phyloP scores from a whole-genome alignment of 768 basidiomycete genomes.

The Leccinellum rugosiceps region DNA sequence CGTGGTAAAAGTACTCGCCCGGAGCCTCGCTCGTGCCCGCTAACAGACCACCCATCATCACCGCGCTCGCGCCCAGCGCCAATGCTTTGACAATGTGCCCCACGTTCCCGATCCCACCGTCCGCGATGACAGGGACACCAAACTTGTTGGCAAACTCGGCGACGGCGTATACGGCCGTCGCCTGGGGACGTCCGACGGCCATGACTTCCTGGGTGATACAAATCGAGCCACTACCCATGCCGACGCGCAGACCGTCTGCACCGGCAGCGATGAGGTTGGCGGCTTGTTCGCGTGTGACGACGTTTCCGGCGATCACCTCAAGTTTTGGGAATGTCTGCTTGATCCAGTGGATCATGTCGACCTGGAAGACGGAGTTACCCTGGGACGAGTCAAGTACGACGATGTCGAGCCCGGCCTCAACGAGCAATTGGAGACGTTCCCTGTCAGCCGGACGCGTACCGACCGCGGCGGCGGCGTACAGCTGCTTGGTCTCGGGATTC shows the following conservation, averaged over 20 bases:
- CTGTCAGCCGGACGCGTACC: slow-evolving; percentile 89
- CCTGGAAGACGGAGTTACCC: slow-evolving; percentile 91
- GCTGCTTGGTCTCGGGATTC: slow-evolving; percentile 86
- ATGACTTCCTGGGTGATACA: slow-evolving; percentile 99
- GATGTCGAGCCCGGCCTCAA: slow-evolving; percentile 93
- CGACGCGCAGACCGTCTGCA: slow-evolving; percentile 91
- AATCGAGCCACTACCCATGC: slow-evolving; percentile 98
- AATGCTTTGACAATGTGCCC: slow-evolving; percentile 98
- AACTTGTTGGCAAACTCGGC: slow-evolving; percentile 91
- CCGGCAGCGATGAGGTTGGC: slow-evolving; percentile 91
- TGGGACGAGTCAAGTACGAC: slow-evolving; percentile 95
- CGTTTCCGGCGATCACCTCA: slow-evolving; percentile 95
- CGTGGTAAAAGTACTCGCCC: slow-evolving; percentile 99
- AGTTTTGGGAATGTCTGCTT: slow-evolving; percentile 81
- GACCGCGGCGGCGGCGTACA: slow-evolving; percentile 93
- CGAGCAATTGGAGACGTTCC: slow-evolving; percentile 80
- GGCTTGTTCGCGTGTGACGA: slow-evolving; percentile 97
- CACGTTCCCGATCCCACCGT: slow-evolving; percentile 93
- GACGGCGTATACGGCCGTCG: slow-evolving; percentile 96
- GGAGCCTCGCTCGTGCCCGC: slow-evolving; percentile 97
- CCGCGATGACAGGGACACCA: slow-evolving; percentile 94
- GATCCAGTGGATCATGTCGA: slow-evolving; percentile 94
- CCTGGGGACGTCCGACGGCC: slow-evolving; percentile 98
- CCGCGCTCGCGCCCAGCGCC: slow-evolving; percentile 88
- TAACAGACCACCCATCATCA: slow-evolving; percentile 98